These are phyloP conservation scores for Sporothrix dimorphospora DNA, from an alignment of 2,329 filamentous ascomycete species.

Conservation along the genomic window DNA sequence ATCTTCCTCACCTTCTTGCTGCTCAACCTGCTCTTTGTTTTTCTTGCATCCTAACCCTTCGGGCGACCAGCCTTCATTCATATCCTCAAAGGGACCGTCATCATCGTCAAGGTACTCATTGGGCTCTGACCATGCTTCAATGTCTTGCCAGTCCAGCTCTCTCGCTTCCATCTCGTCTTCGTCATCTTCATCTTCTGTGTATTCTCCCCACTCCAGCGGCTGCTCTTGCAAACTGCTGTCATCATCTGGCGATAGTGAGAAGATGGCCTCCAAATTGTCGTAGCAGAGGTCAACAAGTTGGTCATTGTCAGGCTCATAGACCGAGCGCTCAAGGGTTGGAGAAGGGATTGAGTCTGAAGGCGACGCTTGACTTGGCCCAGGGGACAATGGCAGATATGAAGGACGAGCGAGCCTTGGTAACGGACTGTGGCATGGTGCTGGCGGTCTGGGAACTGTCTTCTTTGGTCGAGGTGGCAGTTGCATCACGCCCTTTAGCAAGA, in stretches of 20 bases:
- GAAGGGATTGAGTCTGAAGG: not conserved
- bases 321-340: not conserved
- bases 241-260: not conserved
- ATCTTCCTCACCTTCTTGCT: not conserved
- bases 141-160: constrained; percentile 27
- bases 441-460: not conserved
- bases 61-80: not conserved
- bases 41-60: not conserved
- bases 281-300: constrained; percentile 1
- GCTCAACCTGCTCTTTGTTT: not conserved
- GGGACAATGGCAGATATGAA: not conserved
- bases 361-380: not conserved
- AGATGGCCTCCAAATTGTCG: constrained; percentile 1
- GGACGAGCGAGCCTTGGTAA: not conserved
- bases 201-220: not conserved
- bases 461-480: not conserved
- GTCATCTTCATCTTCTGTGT: not conserved
- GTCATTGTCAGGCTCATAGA: not conserved
- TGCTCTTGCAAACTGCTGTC: not conserved
- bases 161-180: not conserved
- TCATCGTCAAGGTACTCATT: constrained; percentile 7
- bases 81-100: not conserved
- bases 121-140: constrained; percentile 25
- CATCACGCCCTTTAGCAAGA: constrained; percentile 27
- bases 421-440: not conserved